Percentiles rank a stretch among this genome's conserved stretches.
These are phyloP conservation scores for Colletotrichum cuscutae DNA, from an alignment of 2,329 filamentous ascomycete genomes.

Conservation along the genomic window DNA sequence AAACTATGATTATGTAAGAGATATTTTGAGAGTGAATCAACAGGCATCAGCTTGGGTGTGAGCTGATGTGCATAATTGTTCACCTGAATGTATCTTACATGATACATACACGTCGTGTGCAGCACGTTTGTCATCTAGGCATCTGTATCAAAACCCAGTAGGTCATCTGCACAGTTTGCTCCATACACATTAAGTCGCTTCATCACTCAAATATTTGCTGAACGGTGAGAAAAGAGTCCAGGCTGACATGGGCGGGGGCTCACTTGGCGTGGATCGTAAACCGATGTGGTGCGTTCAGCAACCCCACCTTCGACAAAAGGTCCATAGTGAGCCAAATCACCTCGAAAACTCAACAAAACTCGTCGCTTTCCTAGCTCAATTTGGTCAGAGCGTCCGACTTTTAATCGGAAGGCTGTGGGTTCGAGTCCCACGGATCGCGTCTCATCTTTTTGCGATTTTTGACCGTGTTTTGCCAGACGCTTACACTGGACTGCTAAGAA, in stretches of 20 bases:
- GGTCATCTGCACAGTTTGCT: background rate
- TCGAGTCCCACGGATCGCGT: constrained; percentile 34
- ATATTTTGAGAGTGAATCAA: background rate
- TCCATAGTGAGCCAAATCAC: background rate
- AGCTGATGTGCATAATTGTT: background rate
- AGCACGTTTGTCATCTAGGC: no score
- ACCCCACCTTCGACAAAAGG: accelerated
- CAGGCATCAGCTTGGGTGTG: background rate
- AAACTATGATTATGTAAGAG: background rate
- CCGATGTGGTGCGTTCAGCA: background rate
- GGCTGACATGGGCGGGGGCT: background rate
- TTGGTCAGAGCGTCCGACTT: constrained; percentile 36
- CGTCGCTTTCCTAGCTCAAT: constrained; percentile 32
- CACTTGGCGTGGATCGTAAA: background rate
- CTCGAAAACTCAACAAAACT: background rate
- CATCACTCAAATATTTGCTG: no score
- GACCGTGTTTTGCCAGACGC: no score
- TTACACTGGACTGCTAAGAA: background rate
- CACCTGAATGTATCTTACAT: background rate
- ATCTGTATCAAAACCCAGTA: background rate
- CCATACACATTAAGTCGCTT: background rate
- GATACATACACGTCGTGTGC: background rate
- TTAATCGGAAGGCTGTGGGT: constrained; percentile 36
- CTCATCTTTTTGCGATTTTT: background rate
- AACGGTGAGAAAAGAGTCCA: background rate